These are phyloP conservation scores for Trichoderma sp. DNA, from an alignment of 2,329 filamentous ascomycete genomes.

Conservation along the genomic window DNA sequence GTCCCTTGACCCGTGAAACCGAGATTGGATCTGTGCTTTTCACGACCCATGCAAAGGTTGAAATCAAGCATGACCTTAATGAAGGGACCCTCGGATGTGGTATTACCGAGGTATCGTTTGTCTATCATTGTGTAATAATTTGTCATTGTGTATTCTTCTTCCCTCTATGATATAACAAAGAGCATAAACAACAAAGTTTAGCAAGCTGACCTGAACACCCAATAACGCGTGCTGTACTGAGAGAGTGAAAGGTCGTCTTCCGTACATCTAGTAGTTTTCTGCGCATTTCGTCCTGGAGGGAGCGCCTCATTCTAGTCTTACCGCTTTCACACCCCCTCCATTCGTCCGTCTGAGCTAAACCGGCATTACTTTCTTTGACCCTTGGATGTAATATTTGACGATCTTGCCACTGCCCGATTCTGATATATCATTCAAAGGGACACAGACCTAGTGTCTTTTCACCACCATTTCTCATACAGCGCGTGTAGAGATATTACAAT, in stretches of 20 bases:
- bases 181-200: background rate
- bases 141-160: background rate
- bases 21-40: background rate
- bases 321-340: background rate
- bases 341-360: background rate
- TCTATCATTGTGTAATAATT: background rate
- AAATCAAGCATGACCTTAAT: background rate
- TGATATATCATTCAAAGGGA: background rate
- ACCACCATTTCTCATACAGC: background rate
- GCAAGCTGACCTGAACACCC: background rate
- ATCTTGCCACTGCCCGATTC: background rate
- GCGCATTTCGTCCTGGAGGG: background rate
- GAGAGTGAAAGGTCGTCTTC: background rate
- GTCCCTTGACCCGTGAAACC: background rate
- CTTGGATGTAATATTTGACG: background rate
- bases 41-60: background rate
- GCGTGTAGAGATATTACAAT: background rate
- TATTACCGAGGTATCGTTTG: background rate
- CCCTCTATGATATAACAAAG: background rate
- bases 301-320: background rate
- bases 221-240: background rate
- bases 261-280: background rate
- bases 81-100: background rate
- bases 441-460: background rate
- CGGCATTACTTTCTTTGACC: background rate